Evolutionary conservation across 202 grass and related monocot genomes (phyloP), one percentile per base, ranked within the genome.

Genomic region (Carex sylvatica): DNA sequence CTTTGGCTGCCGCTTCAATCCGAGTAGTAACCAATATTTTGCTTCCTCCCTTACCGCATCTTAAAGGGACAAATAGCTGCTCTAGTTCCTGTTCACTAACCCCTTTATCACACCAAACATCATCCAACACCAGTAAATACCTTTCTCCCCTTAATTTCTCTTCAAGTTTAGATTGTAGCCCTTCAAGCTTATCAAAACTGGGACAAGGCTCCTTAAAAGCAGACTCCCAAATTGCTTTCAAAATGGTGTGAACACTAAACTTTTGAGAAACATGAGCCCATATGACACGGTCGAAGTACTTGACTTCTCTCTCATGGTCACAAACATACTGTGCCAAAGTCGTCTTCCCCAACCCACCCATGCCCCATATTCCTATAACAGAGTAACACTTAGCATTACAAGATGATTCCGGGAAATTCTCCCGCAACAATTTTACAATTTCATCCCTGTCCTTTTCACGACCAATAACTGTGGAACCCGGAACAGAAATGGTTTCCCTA

Each of bases 241-340:
- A 78, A 52, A 83, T 78, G 31, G 51, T 22, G 6, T 20, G 2
- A 11, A 83, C 23, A 18, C 47, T 58, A 51, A 88, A 88, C 4
- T 65, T 75, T 46, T 74, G 74, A 22, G 87, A 82, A 71, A 88
- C 76, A 81, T 85, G 61, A 22, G 79, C 69, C 86, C 86, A 88
- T 9, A 88, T 84, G 10, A 84, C 18, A 64, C 73, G 86, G 5
- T 80, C 6, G 13, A 87, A 87, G 47, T 84, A 24, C 12, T 40
- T 33, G 10, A 35, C 15, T 58, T 80, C 69, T 72, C 83, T 14
- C 4, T 23, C 52, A 24, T 51, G 13, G 3, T 71, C n/a, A 59
- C 30, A 84, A 9, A 89, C 40, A 80, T 20, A 59, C 3, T 87
- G 88, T 47, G 84, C 84, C 3, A 86, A 14, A 0, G 80, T 89